Conservation (phyloP, 2,329 filamentous ascomycete species). For the Aspergillus pseudoglaucus region DNA sequence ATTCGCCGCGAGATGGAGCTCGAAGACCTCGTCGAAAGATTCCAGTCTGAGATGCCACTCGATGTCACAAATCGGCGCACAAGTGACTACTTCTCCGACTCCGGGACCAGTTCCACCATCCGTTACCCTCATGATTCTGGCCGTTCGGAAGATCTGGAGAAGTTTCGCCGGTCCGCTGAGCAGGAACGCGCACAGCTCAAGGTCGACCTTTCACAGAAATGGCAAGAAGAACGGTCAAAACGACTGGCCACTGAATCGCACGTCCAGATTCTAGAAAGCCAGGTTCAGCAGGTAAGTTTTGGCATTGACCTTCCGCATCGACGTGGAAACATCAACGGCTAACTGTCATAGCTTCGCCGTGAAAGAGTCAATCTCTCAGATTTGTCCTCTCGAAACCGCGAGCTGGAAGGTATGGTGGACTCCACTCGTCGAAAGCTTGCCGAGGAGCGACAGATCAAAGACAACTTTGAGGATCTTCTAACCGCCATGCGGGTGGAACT, state of each 20-base stretch:
- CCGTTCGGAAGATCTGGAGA: conserved; percentile 67
- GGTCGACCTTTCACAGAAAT: conserved; percentile 73
- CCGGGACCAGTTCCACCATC: conserved; percentile 76
- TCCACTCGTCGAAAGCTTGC: conserved; percentile 73
- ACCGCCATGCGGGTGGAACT: conserved; percentile 77
- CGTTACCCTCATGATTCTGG: conserved; percentile 62
- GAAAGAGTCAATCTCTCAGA: conserved; percentile 48
- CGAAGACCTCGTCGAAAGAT: conserved; percentile 83
- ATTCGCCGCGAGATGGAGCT: conserved; percentile 94
- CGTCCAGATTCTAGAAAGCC: conserved; percentile 73
- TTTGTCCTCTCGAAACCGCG: conserved; percentile 56
- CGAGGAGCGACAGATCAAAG: conserved; percentile 80
- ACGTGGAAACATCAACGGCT: background rate
- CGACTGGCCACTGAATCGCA: conserved; percentile 74
- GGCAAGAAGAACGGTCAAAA: conserved; percentile 76
- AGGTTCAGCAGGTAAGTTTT: conserved; percentile 57
- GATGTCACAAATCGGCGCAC: conserved; percentile 63
- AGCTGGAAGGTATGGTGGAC: conserved; percentile 74
- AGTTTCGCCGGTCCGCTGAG: conserved; percentile 73
- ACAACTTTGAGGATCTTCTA: conserved; percentile 89
- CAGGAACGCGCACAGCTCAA: conserved; percentile 86
- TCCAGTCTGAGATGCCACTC: conserved; percentile 65
- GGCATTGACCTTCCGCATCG: background rate
- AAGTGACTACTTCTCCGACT: conserved; percentile 98
- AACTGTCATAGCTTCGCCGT: conserved; percentile 33